Evolutionary conservation across 1,139 yeast genomes (phyloP).

Genomic region (Taiozyma sp.): DNA sequence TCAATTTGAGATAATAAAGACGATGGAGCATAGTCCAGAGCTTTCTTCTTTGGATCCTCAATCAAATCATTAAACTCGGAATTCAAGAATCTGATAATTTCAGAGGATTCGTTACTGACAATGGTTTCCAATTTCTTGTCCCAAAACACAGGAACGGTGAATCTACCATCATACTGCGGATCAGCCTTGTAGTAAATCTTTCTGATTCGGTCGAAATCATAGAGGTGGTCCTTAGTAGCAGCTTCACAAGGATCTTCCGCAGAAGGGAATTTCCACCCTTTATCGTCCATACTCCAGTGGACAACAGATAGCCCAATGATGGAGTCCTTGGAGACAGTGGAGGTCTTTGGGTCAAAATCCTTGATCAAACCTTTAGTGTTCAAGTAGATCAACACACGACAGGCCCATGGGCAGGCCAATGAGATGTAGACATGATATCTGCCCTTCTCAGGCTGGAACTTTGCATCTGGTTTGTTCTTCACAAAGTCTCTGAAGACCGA

Average conservation of each 20-base stretch:
- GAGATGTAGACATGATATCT: slow-evolving; percentile 89
- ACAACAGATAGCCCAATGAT: slow-evolving; percentile 71
- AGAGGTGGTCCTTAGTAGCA: slow-evolving; percentile 56
- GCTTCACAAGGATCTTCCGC: slow-evolving; percentile 47
- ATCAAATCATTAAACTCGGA: slow-evolving; percentile 54
- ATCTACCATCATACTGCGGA: slow-evolving; percentile 72
- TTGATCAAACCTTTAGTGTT: slow-evolving; percentile 71
- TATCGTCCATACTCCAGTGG: slow-evolving; percentile 78
- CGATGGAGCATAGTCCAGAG: slow-evolving; percentile 61
- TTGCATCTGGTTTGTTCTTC: slow-evolving; percentile 51
- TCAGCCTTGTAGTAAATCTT: slow-evolving; percentile 73
- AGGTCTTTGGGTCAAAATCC: slow-evolving; percentile 28
- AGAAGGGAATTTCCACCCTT: slow-evolving; percentile 80
- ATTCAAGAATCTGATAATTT: slow-evolving; percentile 79
- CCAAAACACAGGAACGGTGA: slow-evolving; percentile 92
- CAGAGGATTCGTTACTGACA: slow-evolving; percentile 87
- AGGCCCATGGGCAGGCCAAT: slow-evolving; percentile 94
- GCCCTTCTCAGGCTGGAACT: slow-evolving; percentile 66
- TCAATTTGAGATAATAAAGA: slow-evolving; percentile 54
- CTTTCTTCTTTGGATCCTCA: slow-evolving; percentile 41
- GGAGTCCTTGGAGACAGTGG: slow-evolving; percentile 23
- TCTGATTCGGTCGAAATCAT: slow-evolving; percentile 55
- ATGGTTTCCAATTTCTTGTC: slow-evolving; percentile 76
- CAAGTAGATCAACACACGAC: slow-evolving; percentile 72
- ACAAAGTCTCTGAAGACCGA: slow-evolving; percentile 54